Base-by-base conservation (phyloP, 768 basidiomycete species). In the Lentinula lateritia region DNA sequence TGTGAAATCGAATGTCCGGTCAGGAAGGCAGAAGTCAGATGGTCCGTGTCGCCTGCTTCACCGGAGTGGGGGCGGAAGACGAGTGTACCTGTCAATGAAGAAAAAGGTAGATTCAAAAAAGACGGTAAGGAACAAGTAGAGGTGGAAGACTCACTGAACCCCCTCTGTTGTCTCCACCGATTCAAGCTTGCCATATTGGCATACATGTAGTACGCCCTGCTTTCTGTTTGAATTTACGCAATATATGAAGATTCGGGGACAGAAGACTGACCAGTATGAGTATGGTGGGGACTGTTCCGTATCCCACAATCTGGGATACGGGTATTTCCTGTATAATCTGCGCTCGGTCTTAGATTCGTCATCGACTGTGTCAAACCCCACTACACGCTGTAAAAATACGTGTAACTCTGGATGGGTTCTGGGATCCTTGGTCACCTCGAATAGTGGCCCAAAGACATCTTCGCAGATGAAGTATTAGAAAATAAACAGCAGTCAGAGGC, bases 321-420 rank as follows among this genome's bases (percentile, higher is more conserved):
- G 95, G 77, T 92, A 97, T 71, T 97, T 98, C 68, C 88, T 90
- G 70, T 97, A 90, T 50, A 97, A 87, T 32, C 97, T 80, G 60
- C 94, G 79, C 73, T 99, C 97, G 0, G 86, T 79, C 75, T 98
- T 98, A 2, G 92, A 95, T 75, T 99, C 97, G 67, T 99, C 97
- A 66, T 99, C 97, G 20, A 99, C 97, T n/a, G 90, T 95, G 68
- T 98, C 97, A 69, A 99, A 97, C 5, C 97, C 97, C 56, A 98
- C 74, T 6, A 98, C 95, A 5, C 97, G 88, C 73, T 97, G 95
- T 38, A 99, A 76, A 77, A 99, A 95, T 39, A 96, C 80, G 70
- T 98, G 96, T 10, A 99, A 80, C 68, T 98, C 95, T 0, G 96
- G 97, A 68, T 98, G 96, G 2, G 83, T 86, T 2, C 77, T 73